A percentile compares a stretch with the other conserved stretches of the same genome.
Evolutionary conservation across 345 rosid genomes (phyloP).

Genomic region (Luvunga scandens): DNA sequence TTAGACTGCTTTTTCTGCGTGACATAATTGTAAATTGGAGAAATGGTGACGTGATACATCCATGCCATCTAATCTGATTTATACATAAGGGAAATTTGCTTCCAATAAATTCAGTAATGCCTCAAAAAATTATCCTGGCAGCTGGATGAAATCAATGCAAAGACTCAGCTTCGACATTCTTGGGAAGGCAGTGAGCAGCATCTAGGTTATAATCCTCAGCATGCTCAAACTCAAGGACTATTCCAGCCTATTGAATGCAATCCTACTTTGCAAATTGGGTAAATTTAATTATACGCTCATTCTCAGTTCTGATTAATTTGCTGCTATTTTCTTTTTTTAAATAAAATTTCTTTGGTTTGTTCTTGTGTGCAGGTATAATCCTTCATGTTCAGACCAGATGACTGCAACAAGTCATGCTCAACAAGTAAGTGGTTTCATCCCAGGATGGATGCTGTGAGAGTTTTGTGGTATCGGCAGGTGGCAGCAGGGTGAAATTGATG

Average conservation of each 20-base stretch:
- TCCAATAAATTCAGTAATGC: not conserved
- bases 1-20: not conserved
- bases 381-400: constrained; percentile 71
- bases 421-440: constrained; percentile 78
- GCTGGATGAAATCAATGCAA: constrained; percentile 74
- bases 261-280: constrained; percentile 98
- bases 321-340: not conserved
- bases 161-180: constrained; percentile 48
- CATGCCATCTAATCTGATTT: not conserved
- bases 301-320: not conserved
- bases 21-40: not conserved
- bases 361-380: constrained; percentile 48
- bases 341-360: not conserved
- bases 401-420: constrained; percentile 50
- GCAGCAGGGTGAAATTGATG: not conserved
- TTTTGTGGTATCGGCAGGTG: constrained; percentile 4
- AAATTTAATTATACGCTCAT: not conserved
- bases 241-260: constrained; percentile 85
- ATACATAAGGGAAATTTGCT: too few relatives aligned
- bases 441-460: constrained; percentile 98
- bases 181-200: constrained; percentile 84
- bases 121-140: constrained; percentile 15
- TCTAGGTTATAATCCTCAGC: constrained; percentile 59
- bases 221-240: constrained; percentile 65
- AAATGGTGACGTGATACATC: not conserved